phyloP scores from a whole-genome alignment of 2,329 filamentous ascomycete genomes.

The Aspergillus sp. region DNA sequence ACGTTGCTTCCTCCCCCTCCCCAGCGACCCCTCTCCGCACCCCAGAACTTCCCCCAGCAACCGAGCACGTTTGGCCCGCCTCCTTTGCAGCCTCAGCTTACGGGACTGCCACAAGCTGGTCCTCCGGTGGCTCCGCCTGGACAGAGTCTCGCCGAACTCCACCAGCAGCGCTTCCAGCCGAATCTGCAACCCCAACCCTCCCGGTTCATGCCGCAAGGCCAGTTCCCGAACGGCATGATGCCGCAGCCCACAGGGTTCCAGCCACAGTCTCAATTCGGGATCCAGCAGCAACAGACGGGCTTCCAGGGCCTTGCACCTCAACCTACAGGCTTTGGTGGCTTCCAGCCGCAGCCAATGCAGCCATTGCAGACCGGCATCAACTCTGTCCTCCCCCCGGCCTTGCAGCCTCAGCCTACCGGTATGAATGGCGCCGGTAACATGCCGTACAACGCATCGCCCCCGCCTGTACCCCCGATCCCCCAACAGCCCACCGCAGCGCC shows the following conservation, averaged over 20 bases:
- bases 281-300: slow-evolving; percentile 45
- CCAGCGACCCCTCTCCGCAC: slow-evolving; percentile 79
- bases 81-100: slow-evolving; percentile 79
- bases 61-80: slow-evolving; percentile 70
- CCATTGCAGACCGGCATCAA: slow-evolving; percentile 48
- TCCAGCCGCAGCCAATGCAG: slow-evolving; percentile 46
- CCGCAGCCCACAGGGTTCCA: slow-evolving; percentile 49
- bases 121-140: slow-evolving; percentile 66
- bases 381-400: slow-evolving; percentile 53
- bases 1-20: slow-evolving; percentile 75
- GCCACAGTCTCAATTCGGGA: slow-evolving; percentile 44
- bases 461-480: slow-evolving; percentile 56
- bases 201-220: slow-evolving; percentile 51
- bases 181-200: slow-evolving; percentile 62
- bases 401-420: slow-evolving; percentile 50
- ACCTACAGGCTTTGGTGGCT: slow-evolving; percentile 52
- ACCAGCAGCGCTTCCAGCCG: slow-evolving; percentile 62
- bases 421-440: slow-evolving; percentile 50
- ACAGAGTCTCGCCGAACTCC: slow-evolving; percentile 73
- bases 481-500: slow-evolving; percentile 60
- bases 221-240: slow-evolving; percentile 41
- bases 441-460: slow-evolving; percentile 49
- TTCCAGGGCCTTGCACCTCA: slow-evolving; percentile 49
- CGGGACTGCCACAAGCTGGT: slow-evolving; percentile 61
- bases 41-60: slow-evolving; percentile 70